These are phyloP conservation scores for Cladophialophora yegresii DNA, from an alignment of 2,329 filamentous ascomycete genomes.

Conservation along the genomic window DNA sequence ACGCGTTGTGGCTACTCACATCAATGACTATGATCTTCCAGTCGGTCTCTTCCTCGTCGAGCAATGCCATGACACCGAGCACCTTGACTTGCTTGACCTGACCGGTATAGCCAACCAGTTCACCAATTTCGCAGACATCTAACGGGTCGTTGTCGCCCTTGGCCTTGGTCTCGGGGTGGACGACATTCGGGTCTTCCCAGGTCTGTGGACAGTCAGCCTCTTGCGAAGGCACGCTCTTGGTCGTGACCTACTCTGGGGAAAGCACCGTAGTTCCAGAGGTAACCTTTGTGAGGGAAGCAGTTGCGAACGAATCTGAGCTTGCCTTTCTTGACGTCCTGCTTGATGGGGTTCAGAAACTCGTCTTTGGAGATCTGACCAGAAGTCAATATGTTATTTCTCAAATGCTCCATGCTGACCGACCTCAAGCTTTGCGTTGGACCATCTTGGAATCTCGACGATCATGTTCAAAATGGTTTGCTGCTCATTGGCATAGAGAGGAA, in stretches of 20 bases:
- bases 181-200: slow-evolving; percentile 95
- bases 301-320: slow-evolving; percentile 99
- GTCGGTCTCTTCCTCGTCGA: slow-evolving; percentile 99
- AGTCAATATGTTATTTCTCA: slow-evolving; percentile 20
- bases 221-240: not conserved
- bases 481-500: slow-evolving; percentile 95
- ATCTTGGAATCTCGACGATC: slow-evolving; percentile 98
- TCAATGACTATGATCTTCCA: slow-evolving; percentile 99
- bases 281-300: slow-evolving; percentile 99
- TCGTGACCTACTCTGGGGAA: slow-evolving; percentile 79
- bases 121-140: slow-evolving; percentile 98
- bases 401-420: slow-evolving; percentile 54
- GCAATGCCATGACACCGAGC: slow-evolving; percentile 96
- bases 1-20: slow-evolving; percentile 38
- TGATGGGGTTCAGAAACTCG: slow-evolving; percentile 96
- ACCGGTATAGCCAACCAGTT: slow-evolving; percentile 92
- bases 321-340: slow-evolving; percentile 99
- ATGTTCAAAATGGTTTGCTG: slow-evolving; percentile 98
- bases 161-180: slow-evolving; percentile 98
- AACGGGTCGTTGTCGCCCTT: slow-evolving; percentile 99
- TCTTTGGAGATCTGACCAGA: slow-evolving; percentile 87
- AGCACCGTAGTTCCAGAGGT: slow-evolving; percentile 99
- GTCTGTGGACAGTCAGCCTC: slow-evolving; percentile 60
- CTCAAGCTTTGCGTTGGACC: slow-evolving; percentile 99
- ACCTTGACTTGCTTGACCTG: slow-evolving; percentile 99